These are phyloP conservation scores for Galeopsis tetrahit DNA, from an alignment of 257 asterid species.

Conservation along the genomic window DNA sequence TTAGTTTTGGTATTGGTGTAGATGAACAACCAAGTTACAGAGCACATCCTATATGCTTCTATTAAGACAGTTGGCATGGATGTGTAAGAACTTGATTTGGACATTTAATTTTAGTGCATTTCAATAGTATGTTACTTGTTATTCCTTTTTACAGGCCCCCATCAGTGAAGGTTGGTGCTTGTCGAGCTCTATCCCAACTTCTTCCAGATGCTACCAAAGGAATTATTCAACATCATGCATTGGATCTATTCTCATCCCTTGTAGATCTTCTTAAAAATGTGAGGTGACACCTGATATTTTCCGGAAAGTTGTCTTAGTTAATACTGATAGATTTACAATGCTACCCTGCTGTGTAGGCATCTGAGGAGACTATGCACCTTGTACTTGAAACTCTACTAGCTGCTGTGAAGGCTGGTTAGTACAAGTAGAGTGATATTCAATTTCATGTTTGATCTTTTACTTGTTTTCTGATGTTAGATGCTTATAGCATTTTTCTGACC, in stretches of 20 bases:
- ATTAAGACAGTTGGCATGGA: constrained; percentile 87
- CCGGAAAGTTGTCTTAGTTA: constrained; percentile 14
- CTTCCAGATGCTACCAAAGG: constrained; percentile 70
- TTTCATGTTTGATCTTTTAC: constrained; percentile 22
- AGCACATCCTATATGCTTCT: constrained; percentile 74
- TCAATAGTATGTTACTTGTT: constrained; percentile 22
- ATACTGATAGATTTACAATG: constrained; percentile 30
- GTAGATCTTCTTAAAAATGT: constrained; percentile 88
- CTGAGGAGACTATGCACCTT: constrained; percentile 98
- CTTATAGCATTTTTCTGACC: constrained; percentile 25
- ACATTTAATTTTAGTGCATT: constrained; percentile 24
- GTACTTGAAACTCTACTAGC: constrained; percentile 94
- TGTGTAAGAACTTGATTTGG: constrained; percentile 60
- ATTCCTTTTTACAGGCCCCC: constrained; percentile 65
- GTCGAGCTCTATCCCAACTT: constrained; percentile 90
- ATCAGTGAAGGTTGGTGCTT: constrained; percentile 95
- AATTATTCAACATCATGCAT: constrained; percentile 66
- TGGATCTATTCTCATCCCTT: constrained; percentile 78
- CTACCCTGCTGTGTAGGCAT: constrained; percentile 69
- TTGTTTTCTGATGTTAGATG: constrained; percentile 28
- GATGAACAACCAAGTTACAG: constrained; percentile 73
- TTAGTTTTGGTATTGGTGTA: constrained; percentile 43
- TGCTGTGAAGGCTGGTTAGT: constrained; percentile 85
- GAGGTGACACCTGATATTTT: constrained; percentile 37
- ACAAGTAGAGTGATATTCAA: constrained; percentile 24